Conservation (phyloP, 176 grass and related monocot species). For the Carex pumila region DNA sequence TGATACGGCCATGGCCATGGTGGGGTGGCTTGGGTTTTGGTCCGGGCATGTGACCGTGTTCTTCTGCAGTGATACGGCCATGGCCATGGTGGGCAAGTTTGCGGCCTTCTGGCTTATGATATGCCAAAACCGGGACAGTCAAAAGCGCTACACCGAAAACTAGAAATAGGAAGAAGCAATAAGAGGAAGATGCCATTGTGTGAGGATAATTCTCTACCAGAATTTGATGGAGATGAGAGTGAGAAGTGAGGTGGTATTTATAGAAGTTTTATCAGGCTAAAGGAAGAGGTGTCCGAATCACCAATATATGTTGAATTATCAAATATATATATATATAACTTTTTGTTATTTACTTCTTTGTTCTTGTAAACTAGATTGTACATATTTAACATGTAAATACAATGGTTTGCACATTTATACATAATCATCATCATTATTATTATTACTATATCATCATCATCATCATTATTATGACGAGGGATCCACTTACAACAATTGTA, state of each 20-base stretch:
- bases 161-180: neutral
- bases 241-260: neutral
- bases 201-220: neutral
- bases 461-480: no score
- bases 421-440: no score
- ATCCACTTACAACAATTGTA: no score
- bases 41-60: neutral
- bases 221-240: neutral
- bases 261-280: neutral
- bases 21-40: no score
- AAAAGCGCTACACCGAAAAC: neutral
- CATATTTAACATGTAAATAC: no score
- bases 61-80: neutral
- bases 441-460: no score
- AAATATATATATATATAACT: no score
- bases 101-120: neutral
- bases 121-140: neutral
- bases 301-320: neutral
- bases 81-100: neutral
- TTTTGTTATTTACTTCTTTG: no score
- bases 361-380: no score
- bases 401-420: no score
- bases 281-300: neutral
- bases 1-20: no score
- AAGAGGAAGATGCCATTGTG: conserved; percentile 14